Evolutionary conservation across 139 green algal species (phyloP), one percentile per base, ranked within the genome.

Genomic region (Deuterostichococcus epilithicus): DNA sequence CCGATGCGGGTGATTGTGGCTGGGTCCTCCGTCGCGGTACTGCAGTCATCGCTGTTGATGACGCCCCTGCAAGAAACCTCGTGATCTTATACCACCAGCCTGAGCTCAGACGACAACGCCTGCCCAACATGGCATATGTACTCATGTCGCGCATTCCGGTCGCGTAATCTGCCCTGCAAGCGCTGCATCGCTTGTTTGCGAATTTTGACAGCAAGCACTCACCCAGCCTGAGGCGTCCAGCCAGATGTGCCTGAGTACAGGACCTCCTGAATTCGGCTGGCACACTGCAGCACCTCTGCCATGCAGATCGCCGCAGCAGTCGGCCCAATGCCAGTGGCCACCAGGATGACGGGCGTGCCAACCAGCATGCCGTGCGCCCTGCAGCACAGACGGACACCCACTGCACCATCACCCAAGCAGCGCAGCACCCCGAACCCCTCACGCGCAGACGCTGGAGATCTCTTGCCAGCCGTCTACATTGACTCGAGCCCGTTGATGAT

Each of bases 221-320:
- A 63, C 52, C 52, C 52, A 20, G 67, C 70, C 42, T 75, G 70
- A 2, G 70, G 70, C 23, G 70, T 66, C 42, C 42, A 75, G 32
- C 70, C 70, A 13, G 70, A 67, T 39, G 70, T 67, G 42, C 70
- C 70, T 1, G 70, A 75, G 70, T 44, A 75, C 37, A 75, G 52
- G 32, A 75, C 70, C 42, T 75, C 70, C 42, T 75, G 67, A 42
- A 75, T 75, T 39, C 28, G n/a, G 70, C 3, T 34, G 70, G n/a
- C 42, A 42, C 70, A 75, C 42, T 75, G 70, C 39, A 75, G n/a
- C 42, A 75, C 20, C 26, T 75, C 70, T 6, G 44, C 28, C 39
- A 75, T 39, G 70, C 70, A 75, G 28, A 33, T 35, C 2, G 42
- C 42, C 3, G 70, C 70, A 26, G 70, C 39, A 26, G 33, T 25